A percentile compares a stretch with the other conserved stretches of the same genome.
phyloP scores from a whole-genome alignment of 1,139 yeast genomes.

The Diutina catenulata region DNA sequence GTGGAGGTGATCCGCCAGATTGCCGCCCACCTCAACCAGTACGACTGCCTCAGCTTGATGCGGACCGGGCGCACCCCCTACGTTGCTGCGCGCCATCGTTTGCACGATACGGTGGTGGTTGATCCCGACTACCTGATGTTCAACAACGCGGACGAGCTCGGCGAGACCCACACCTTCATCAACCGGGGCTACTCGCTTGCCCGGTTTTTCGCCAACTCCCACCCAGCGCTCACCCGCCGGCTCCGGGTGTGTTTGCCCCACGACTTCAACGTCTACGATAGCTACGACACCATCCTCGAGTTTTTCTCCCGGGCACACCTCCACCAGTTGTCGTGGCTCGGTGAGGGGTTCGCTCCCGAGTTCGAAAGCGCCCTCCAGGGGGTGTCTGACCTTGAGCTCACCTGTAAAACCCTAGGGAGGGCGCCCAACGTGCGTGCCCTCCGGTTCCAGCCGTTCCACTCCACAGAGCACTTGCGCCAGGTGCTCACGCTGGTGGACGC shows the following conservation, averaged over 20 bases:
- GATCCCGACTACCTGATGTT: conserved; percentile 1
- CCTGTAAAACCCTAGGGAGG: no score
- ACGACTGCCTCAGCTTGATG: not conserved
- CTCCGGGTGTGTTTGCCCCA: not conserved
- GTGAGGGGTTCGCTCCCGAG: not conserved
- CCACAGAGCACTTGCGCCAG: not conserved
- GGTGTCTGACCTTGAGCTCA: no score
- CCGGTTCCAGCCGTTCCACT: not conserved
- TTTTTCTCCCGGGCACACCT: not conserved
- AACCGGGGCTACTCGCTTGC: not conserved
- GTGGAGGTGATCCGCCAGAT: not conserved
- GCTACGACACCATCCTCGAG: not conserved
- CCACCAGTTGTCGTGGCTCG: not conserved
- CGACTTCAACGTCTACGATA: conserved; percentile 1
- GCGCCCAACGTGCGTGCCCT: no score
- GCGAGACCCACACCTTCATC: not conserved
- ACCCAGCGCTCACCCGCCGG: not conserved
- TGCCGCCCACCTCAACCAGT: not conserved
- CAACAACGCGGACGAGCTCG: not conserved
- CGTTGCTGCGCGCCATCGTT: not conserved
- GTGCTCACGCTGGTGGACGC: not conserved
- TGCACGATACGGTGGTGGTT: not conserved
- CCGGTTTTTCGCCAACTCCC: not conserved
- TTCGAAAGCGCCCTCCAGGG: no score
- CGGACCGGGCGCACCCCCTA: not conserved